Evolutionary conservation across 1,284 basidiomycete species (phyloP), one percentile per base, ranked within the genome.

Genomic region (Afroboletus lepidellus): DNA sequence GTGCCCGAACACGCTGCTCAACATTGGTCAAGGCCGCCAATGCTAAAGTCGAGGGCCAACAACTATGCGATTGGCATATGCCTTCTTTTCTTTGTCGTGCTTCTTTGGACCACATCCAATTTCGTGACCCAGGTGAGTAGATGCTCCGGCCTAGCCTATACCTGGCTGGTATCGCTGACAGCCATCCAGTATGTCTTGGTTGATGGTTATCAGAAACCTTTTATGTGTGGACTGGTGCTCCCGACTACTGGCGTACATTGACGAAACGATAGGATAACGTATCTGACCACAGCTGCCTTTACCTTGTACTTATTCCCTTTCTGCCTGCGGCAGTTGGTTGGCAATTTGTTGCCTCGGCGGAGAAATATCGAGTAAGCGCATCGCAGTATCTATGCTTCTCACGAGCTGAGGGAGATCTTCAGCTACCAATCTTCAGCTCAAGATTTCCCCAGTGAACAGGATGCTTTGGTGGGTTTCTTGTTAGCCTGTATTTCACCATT

Each of bases 281-380:
- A 94, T 63, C 73, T 93, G 62, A 92, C 87, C 69, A 96, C 94
- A 0, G 87, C 92, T 51, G 79, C 90, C 11, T 99, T 98, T 68
- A 75, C 85, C n/a, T 62, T 96, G 18, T 98, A 98, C 72, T 83
- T 99, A 24, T 63, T 98, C 9, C 92, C 93, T 0, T 84, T 79
- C 62, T 62, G 77, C 42, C 61, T 84, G 52, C 76, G 77, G 49
- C 71, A 69, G 57, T 65, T 66, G 51, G 63, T 68, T 51, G 51
- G 53, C 42, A 64, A 56, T 58, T 52, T 49, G 5, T 57, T 60
- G 55, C 63, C 46, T 54, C 50, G 23, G 38, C 48, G 24, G 51
- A 58, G 43, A 33, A 46, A 51, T 48, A 38, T 8, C 39, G 50
- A 12, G 66, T 54, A 36, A 62, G 59, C 20, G 6, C 15, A 32